Base-by-base conservation (phyloP, 352 stramenopile species). In the Phytopythium sindhum region DNA sequence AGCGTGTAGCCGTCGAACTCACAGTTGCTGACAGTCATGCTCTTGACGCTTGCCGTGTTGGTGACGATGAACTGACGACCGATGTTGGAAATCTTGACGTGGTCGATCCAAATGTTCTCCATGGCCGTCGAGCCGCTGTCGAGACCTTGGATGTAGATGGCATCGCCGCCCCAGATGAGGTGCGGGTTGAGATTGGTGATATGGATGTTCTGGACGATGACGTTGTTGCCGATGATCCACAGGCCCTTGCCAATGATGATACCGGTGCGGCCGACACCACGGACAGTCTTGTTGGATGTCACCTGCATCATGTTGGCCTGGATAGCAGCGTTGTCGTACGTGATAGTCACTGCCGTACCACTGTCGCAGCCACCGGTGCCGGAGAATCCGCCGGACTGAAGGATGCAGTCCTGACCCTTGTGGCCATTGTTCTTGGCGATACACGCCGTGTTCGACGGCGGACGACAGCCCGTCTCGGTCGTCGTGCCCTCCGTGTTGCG, bases 11-110 rank as follows among this genome's bases (percentile, higher is more conserved):
- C 75, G 50, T 83, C 75, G 65, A 84, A 80, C 37, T 84, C 69
- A 50, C 64, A 79, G 70, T 82, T 81, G 65, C 72, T 81, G 66
- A 85, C 76, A 17, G 77, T 85, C 60, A 82, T 60, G 24, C 67
- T 77, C 33, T 68, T 66, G 4, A 64, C 59, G 17, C 72, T 67
- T 0, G 66, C 71, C 47, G 59, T 65, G 64, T 78, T 67, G 8
- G 72, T 82, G 0, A 63, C 70, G 26, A 85, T 51, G 60, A 85
- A 75, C 52, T 85, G 72, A 10, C 72, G 68, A 19, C 68, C 68
- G 10, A 78, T 60, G 12, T 53, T 55, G 15, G 60, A 70, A 19
- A 78, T 37, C 51, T 73, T 74, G 61, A 78, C 63, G 71, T 79
- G 72, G 64, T 80, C 70, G 26, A 80, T 50, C 72, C 69, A 79